A percentile compares a stretch with the other conserved stretches of the same genome.
Conservation (phyloP, 192 early-diverging fungal genomes). For the Chytriomyces hyalinus region DNA sequence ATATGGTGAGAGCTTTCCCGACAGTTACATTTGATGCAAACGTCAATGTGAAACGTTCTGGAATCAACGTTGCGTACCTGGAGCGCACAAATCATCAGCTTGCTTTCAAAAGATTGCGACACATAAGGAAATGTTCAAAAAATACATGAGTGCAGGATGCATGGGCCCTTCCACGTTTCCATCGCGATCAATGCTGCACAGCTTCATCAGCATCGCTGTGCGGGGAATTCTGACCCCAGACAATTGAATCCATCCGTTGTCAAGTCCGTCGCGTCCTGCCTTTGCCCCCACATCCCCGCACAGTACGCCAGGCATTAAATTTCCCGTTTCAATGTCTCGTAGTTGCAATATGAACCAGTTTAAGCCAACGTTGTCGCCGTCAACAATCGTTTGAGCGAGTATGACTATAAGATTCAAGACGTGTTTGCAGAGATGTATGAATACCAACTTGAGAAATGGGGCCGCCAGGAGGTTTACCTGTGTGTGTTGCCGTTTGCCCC, state of each 20-base stretch:
- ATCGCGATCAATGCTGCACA: conserved; percentile 59
- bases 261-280: conserved; percentile 63
- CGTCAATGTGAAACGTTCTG: conserved; percentile 63
- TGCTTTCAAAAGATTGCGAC: too few species aligned
- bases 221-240: conserved; percentile 59
- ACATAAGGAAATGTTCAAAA: neutral
- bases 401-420: conserved; percentile 38
- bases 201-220: conserved; percentile 62
- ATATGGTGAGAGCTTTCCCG: conserved; percentile 63
- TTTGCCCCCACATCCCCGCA: conserved; percentile 69
- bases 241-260: conserved; percentile 76
- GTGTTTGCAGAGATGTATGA: neutral
- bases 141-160: conserved; percentile 48
- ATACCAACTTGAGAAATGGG: too few species aligned
- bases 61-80: conserved; percentile 67
- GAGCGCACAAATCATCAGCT: conserved; percentile 10
- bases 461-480: conserved; percentile 24
- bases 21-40: conserved; percentile 45
- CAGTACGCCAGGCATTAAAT: conserved; percentile 56
- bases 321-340: conserved; percentile 57
- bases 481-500: conserved; percentile 70
- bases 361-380: conserved; percentile 62
- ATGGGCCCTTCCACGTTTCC: conserved; percentile 60
- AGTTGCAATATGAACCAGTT: conserved; percentile 73
- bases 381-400: conserved; percentile 64